Conservation (phyloP, 495 filamentous ascomycete species). For the Talaromyces borbonicus region DNA sequence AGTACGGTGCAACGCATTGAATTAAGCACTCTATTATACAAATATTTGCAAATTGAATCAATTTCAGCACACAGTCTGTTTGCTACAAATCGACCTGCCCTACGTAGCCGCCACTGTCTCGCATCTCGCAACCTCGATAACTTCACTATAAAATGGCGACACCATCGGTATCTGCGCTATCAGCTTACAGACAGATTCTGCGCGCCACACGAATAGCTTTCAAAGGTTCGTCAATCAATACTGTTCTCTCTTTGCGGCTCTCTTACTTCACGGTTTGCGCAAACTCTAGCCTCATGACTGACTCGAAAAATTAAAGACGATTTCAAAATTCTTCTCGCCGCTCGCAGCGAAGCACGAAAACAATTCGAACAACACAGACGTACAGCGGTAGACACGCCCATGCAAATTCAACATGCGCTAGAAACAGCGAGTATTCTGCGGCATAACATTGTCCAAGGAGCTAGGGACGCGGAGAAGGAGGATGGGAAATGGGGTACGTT, state of each 20-base stretch:
- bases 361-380: slow-evolving; percentile 58
- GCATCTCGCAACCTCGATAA: no score
- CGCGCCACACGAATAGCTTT: slow-evolving; percentile 80
- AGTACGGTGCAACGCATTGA: no score
- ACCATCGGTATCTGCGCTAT: slow-evolving; percentile 47
- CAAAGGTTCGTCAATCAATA: slow-evolving; percentile 49
- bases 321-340: slow-evolving; percentile 49
- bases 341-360: slow-evolving; percentile 57
- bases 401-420: slow-evolving; percentile 63
- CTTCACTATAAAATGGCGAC: slow-evolving; percentile 14
- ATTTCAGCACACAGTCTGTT: no score
- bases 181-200: slow-evolving; percentile 74
- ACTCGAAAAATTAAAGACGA: slow-evolving; percentile 52
- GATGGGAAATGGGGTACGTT: slow-evolving; percentile 56
- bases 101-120: no score
- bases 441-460: slow-evolving; percentile 83
- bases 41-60: no score
- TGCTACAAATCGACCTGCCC: no score
- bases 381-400: slow-evolving; percentile 40
- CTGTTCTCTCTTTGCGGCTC: no score
- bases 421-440: slow-evolving; percentile 72
- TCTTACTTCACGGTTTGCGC: not conserved
- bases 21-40: no score
- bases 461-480: slow-evolving; percentile 39
- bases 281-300: not conserved